phyloP scores from a whole-genome alignment of 2,329 filamentous ascomycete species.

The Pseudogymnoascus sp. region DNA sequence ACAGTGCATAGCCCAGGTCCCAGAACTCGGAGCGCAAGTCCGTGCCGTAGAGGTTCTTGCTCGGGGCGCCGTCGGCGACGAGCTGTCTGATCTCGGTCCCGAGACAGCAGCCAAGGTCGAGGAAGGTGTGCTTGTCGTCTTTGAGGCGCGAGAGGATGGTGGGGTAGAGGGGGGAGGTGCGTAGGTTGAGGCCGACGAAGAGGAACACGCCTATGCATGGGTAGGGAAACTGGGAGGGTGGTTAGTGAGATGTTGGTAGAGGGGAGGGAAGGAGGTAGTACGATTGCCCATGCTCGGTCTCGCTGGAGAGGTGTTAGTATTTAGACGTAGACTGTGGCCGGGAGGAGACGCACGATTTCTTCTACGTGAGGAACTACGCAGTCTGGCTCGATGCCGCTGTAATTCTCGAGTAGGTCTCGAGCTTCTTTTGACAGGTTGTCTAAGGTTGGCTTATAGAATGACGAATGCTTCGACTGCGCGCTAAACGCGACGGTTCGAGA shows the following conservation, averaged over 20 bases:
- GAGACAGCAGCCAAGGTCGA: constrained; percentile 34
- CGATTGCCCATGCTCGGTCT: constrained; percentile 16
- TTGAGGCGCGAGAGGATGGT: constrained; percentile 15
- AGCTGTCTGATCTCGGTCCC: constrained; percentile 33
- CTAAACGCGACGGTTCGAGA: background rate
- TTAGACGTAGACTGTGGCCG: background rate
- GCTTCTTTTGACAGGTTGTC: constrained; percentile 9
- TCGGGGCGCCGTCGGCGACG: constrained; percentile 28
- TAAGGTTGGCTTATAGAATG: constrained; percentile 11
- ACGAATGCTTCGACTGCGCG: background rate
- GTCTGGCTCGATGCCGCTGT: constrained; percentile 12
- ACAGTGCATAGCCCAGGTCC: constrained; percentile 31
- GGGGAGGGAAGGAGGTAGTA: constrained; percentile 12
- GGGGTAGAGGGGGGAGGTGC: constrained; percentile 12
- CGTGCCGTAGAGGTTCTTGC: constrained; percentile 24
- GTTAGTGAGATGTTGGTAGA: background rate
- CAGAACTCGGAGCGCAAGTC: constrained; percentile 28
- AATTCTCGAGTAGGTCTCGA: constrained; percentile 15
- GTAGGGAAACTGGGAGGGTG: constrained; percentile 12
- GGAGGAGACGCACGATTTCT: constrained; percentile 9
- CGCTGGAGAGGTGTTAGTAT: constrained; percentile 5
- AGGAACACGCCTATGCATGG: constrained; percentile 20
- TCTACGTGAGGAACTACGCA: constrained; percentile 12
- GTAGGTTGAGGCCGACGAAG: constrained; percentile 19
- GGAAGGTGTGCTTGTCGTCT: constrained; percentile 17